Conservation (phyloP, 371 early-diverging fungal genomes). For the Phascolomyces articulosus region DNA sequence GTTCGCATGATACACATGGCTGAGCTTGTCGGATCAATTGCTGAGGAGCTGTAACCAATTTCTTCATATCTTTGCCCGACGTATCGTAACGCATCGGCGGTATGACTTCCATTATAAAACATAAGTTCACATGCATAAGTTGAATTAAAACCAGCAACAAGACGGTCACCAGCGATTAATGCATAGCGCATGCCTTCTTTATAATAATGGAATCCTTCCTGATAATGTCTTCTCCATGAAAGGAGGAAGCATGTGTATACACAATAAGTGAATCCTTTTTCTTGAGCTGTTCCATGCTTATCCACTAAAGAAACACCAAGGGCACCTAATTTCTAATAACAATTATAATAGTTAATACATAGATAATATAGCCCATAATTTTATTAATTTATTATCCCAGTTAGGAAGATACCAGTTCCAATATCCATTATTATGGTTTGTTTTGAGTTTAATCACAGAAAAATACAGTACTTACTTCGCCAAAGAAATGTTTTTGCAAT, state of each 20-base stretch:
- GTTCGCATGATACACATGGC: constrained; percentile 43
- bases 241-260: constrained; percentile 32
- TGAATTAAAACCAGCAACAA: constrained; percentile 35
- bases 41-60: constrained; percentile 40
- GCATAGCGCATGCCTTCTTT: constrained; percentile 11
- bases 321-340: constrained; percentile 30
- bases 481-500: constrained; percentile 26
- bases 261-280: constrained; percentile 35
- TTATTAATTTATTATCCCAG: no score
- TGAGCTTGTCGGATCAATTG: constrained; percentile 32
- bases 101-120: constrained; percentile 24
- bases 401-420: no score
- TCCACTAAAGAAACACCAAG: constrained; percentile 33
- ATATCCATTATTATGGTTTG: no score
- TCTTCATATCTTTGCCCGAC: constrained; percentile 39
- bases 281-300: constrained; percentile 28
- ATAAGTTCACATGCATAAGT: constrained; percentile 25
- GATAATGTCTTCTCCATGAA: constrained; percentile 37
- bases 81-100: constrained; percentile 22
- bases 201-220: constrained; percentile 22
- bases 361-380: no score
- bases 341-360: no score
- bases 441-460: no score
- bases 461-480: constrained; percentile 21
- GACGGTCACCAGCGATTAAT: constrained; percentile 40